phyloP scores from a whole-genome alignment of 768 basidiomycete genomes.

The Cystobasidium ongulense region DNA sequence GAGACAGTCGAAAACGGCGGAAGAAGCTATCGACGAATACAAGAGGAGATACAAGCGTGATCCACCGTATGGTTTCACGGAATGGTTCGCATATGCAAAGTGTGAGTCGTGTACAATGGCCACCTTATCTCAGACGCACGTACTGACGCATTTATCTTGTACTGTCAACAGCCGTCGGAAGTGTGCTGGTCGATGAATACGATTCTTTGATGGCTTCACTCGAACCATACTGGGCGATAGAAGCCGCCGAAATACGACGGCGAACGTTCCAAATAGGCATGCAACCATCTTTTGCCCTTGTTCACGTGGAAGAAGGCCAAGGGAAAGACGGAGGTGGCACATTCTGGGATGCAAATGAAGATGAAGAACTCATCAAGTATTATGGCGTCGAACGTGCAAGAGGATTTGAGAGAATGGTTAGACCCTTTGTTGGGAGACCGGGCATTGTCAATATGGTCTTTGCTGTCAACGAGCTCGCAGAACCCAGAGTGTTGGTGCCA shows the following conservation, averaged over 20 bases:
- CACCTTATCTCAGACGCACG: background rate
- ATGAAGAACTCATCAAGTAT: constrained; percentile 28
- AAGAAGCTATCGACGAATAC: constrained; percentile 22
- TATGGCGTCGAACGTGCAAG: constrained; percentile 29
- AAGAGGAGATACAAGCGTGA: constrained; percentile 31
- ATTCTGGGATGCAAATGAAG: constrained; percentile 31
- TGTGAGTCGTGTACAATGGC: constrained; percentile 22
- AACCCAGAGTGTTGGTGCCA: constrained; percentile 28
- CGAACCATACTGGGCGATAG: constrained; percentile 36
- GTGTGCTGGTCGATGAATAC: constrained; percentile 40
- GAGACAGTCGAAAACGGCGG: constrained; percentile 25
- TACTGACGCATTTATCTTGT: background rate
- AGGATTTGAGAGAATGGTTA: constrained; percentile 28
- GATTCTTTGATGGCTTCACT: constrained; percentile 37
- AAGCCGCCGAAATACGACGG: constrained; percentile 22
- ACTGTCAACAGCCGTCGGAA: background rate
- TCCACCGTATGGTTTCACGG: constrained; percentile 24
- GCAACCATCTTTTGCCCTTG: constrained; percentile 28
- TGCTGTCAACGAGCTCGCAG: constrained; percentile 30
- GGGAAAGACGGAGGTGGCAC: constrained; percentile 7
- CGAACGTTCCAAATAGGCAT: constrained; percentile 29
- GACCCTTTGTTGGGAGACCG: constrained; percentile 22
- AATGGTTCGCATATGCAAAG: constrained; percentile 30
- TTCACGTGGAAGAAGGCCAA: constrained; percentile 17
- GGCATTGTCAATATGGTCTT: constrained; percentile 28